Percentiles rank a stretch among this genome's conserved stretches.
These are phyloP conservation scores for Colletotrichum higginsianum DNA, from an alignment of 2,329 filamentous ascomycete genomes.

Conservation along the genomic window DNA sequence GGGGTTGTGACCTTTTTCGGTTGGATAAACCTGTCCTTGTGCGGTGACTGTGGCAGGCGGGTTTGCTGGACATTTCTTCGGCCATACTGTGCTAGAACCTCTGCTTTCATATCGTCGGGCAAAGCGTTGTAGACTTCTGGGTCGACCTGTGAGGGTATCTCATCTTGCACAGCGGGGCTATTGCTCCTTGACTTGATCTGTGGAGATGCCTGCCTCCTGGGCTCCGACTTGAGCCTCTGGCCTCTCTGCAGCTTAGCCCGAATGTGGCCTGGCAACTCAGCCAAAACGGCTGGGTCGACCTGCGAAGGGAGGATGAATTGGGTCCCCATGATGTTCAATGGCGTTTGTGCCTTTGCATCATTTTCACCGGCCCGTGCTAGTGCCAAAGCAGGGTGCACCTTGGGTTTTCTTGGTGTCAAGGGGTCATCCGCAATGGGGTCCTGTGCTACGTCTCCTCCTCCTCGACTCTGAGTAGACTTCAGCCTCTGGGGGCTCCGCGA, in stretches of 20 bases:
- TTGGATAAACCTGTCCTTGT: conserved; percentile 68
- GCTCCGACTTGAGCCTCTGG: conserved; percentile 42
- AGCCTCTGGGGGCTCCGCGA: conserved; percentile 52
- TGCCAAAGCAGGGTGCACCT: conserved; percentile 67
- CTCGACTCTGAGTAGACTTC: conserved; percentile 48
- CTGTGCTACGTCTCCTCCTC: conserved; percentile 48
- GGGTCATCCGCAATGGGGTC: conserved; percentile 72
- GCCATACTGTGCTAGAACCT: conserved; percentile 82
- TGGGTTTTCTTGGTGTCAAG: conserved; percentile 67
- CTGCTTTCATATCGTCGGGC: conserved; percentile 87
- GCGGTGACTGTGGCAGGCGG: conserved; percentile 64
- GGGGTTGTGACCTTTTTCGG: conserved; percentile 71
- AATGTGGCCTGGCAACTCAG: conserved; percentile 88
- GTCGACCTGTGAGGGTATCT: conserved; percentile 85
- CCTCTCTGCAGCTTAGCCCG: conserved; percentile 72
- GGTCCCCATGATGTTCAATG: conserved; percentile 85
- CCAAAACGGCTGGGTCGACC: conserved; percentile 84
- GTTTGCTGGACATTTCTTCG: conserved; percentile 51
- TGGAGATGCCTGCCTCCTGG: conserved; percentile 51
- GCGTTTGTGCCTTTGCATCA: conserved; percentile 72
- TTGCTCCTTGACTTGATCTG: conserved; percentile 57
- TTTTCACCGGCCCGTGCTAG: conserved; percentile 65
- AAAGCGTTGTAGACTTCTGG: conserved; percentile 86
- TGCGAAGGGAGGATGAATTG: conserved; percentile 93
- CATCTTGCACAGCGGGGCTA: conserved; percentile 51